These are phyloP conservation scores for Cubamyces lactineus DNA, from an alignment of 768 basidiomycete species.

Conservation along the genomic window DNA sequence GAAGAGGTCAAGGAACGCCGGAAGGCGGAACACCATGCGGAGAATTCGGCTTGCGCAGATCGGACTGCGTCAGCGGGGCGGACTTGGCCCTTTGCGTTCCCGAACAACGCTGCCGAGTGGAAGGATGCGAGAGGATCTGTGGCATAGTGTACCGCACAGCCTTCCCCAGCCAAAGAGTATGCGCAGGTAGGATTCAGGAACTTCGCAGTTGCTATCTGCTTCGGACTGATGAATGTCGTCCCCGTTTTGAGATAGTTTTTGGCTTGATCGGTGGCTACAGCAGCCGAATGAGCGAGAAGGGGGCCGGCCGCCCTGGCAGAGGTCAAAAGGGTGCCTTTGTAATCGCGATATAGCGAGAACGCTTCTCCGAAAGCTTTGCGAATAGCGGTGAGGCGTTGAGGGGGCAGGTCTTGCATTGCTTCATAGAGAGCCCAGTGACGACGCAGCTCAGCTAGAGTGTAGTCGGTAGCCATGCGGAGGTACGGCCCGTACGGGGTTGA, in stretches of 20 bases:
- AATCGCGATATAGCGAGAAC: slow-evolving; percentile 21
- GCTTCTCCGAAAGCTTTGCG: slow-evolving; percentile 27
- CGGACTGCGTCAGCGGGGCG: slow-evolving; percentile 33
- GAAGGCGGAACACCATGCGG: slow-evolving; percentile 38
- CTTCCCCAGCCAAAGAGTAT: slow-evolving; percentile 43
- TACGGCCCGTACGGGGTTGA: slow-evolving; percentile 10
- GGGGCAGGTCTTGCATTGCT: slow-evolving; percentile 33
- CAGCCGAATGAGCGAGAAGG: slow-evolving; percentile 26
- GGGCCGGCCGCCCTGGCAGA: slow-evolving; percentile 44
- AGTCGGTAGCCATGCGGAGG: slow-evolving; percentile 12
- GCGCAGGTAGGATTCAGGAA: slow-evolving; percentile 51
- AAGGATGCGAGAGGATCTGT: slow-evolving; percentile 47
- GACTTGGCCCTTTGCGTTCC: slow-evolving; percentile 17
- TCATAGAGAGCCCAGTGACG: slow-evolving; percentile 33
- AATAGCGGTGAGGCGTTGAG: slow-evolving; percentile 30
- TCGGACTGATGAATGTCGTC: slow-evolving; percentile 35
- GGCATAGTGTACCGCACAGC: slow-evolving; percentile 47
- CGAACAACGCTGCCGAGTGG: slow-evolving; percentile 41
- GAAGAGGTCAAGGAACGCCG: slow-evolving; percentile 8
- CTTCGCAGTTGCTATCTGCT: slow-evolving; percentile 29
- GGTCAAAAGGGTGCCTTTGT: neutral
- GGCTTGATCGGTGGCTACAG: slow-evolving; percentile 26
- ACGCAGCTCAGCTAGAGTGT: slow-evolving; percentile 23
- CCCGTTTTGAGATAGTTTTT: slow-evolving; percentile 48
- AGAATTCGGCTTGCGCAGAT: slow-evolving; percentile 40